Conservation (phyloP, 2,329 filamentous ascomycete species). For the Pseudogymnoascus sp. region DNA sequence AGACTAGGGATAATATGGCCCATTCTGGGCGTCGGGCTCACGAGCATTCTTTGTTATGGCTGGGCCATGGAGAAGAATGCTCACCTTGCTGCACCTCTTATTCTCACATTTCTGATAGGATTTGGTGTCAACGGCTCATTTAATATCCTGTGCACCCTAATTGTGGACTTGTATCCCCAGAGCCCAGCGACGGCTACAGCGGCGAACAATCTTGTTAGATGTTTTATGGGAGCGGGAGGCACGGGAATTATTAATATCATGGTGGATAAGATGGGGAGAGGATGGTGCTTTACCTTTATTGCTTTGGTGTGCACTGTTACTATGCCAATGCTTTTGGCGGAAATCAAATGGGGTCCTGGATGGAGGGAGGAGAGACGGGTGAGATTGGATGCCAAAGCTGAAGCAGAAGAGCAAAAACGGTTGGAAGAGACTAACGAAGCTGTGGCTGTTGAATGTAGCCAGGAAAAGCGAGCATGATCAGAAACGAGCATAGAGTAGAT, state of each 20-base stretch:
- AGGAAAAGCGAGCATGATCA: background rate
- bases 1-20: slow-evolving; percentile 48
- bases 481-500: background rate
- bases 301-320: slow-evolving; percentile 42
- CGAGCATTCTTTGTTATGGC: slow-evolving; percentile 47
- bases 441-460: background rate
- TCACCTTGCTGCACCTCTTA: slow-evolving; percentile 46
- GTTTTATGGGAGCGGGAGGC: slow-evolving; percentile 8
- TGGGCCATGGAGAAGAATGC: slow-evolving; percentile 47
- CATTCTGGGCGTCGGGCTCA: slow-evolving; percentile 46
- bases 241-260: slow-evolving; percentile 11
- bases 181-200: slow-evolving; percentile 11
- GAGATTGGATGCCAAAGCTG: slow-evolving; percentile 30
- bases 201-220: slow-evolving; percentile 11
- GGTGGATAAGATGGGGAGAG: slow-evolving; percentile 13
- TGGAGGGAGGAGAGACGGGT: slow-evolving; percentile 46
- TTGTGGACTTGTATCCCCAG: slow-evolving; percentile 12
- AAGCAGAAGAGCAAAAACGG: slow-evolving; percentile 25
- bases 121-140: slow-evolving; percentile 54
- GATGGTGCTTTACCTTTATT: slow-evolving; percentile 34
- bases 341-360: slow-evolving; percentile 40
- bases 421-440: slow-evolving; percentile 1
- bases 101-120: slow-evolving; percentile 50
- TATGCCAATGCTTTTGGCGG: slow-evolving; percentile 42
- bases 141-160: slow-evolving; percentile 34